Conservation (phyloP, 1,284 basidiomycete species). For the Apiotrichum domesticum region DNA sequence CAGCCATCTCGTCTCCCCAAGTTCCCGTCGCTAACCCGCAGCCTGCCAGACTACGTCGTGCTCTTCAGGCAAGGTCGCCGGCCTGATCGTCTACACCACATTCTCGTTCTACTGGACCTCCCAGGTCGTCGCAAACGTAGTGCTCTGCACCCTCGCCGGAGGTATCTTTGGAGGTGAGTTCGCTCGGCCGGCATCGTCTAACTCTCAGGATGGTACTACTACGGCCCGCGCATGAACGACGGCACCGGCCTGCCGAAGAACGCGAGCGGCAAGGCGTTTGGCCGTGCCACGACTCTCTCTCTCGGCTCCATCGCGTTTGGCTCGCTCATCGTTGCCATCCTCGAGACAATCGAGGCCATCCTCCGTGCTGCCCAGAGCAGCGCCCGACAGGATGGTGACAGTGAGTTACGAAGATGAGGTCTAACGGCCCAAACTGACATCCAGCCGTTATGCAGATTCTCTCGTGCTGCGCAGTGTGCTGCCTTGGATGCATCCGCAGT, state of each 20-base stretch:
- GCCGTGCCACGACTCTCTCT: constrained; percentile 73
- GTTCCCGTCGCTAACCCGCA: neutral
- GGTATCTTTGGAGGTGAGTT: constrained; percentile 56
- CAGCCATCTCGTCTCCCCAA: too few species aligned
- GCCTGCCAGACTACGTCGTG: constrained; percentile 48
- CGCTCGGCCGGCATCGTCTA: neutral
- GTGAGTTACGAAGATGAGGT: constrained; percentile 49
- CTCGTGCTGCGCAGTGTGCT: constrained; percentile 70
- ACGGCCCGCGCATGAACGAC: constrained; percentile 36
- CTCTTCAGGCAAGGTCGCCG: constrained; percentile 56
- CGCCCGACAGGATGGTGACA: constrained; percentile 66
- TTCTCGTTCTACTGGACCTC: constrained; percentile 81
- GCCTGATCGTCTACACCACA: constrained; percentile 68
- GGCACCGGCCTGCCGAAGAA: constrained; percentile 54
- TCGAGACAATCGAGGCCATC: constrained; percentile 68
- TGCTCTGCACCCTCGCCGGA: constrained; percentile 71
- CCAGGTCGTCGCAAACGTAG: constrained; percentile 66
- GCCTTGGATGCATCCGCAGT: constrained; percentile 64
- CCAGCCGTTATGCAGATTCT: constrained; percentile 64
- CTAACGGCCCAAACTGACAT: too few species aligned
- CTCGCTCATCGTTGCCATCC: constrained; percentile 76
- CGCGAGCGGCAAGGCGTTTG: constrained; percentile 65
- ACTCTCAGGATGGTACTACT: constrained; percentile 42
- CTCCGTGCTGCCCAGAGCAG: constrained; percentile 61
- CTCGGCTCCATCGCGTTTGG: constrained; percentile 87